Evolutionary conservation across 352 stramenopile species (phyloP).

Genomic region (Phytophthora pistaciae): DNA sequence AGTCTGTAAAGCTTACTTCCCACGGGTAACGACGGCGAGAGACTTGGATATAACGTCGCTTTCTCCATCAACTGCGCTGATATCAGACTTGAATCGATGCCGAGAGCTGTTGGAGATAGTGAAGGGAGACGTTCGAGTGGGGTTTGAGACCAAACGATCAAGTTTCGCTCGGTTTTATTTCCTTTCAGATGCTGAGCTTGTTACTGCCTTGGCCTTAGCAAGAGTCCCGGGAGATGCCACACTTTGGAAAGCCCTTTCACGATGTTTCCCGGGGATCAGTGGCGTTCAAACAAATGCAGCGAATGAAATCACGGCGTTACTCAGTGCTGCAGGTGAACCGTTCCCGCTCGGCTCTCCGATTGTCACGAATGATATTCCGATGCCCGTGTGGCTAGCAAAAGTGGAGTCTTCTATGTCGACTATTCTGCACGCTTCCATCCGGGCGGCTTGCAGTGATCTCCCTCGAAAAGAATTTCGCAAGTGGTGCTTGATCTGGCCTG

Average conservation of each 20-base stretch:
- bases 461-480: conserved; percentile 85
- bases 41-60: neutral
- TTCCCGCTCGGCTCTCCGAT: conserved; percentile 71
- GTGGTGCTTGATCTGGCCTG: conserved; percentile 82
- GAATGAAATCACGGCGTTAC: conserved; percentile 64
- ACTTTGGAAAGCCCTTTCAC: conserved; percentile 53
- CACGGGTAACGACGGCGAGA: conserved; percentile 4
- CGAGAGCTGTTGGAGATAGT: conserved; percentile 55
- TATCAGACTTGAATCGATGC: conserved; percentile 49
- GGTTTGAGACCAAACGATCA: conserved; percentile 59
- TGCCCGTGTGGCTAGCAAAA: conserved; percentile 64
- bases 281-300: conserved; percentile 52
- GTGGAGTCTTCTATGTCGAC: conserved; percentile 71
- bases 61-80: conserved; percentile 20
- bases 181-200: conserved; percentile 67
- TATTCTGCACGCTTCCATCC: conserved; percentile 74
- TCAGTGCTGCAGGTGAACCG: conserved; percentile 60
- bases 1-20: conserved; percentile 47
- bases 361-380: conserved; percentile 40
- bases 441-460: conserved; percentile 68
- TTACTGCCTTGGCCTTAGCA: conserved; percentile 46
- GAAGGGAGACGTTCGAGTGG: conserved; percentile 47
- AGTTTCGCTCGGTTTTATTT: conserved; percentile 80
- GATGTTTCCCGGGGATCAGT: conserved; percentile 72
- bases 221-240: conserved; percentile 22